Evolutionary conservation across 371 early-diverging fungal species (phyloP), one percentile per base, ranked within the genome.

Genomic region (Syncephalastrum contaminatum): DNA sequence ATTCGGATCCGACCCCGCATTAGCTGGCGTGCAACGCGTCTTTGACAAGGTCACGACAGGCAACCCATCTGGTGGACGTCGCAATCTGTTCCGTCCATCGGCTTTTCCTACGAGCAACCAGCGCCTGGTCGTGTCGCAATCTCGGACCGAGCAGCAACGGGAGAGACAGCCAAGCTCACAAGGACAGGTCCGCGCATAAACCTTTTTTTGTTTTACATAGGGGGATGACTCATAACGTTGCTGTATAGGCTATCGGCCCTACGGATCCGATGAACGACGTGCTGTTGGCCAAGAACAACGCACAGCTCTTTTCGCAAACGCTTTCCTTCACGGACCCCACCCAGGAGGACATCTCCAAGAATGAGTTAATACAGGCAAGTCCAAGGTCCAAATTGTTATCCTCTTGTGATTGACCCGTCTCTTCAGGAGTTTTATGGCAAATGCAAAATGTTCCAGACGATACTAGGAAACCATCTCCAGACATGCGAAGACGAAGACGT

Each of bases 271-370:
- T 59, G 48, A 53, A 56, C 39, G 67, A 66, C 43, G 73, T 75
- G 43, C 67, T 75, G 54, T 43, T 78, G 25, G 71, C 73, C 39
- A 73, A 69, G 56, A 78, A 75, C 49, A 78, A 71, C 54, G 79
- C 75, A 14, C 73, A 73, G 43, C 43, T 78, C 16, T 62, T 78
- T 30, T 75, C 72, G 6, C 75, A 78, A 42, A 78, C 75, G 0
- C 54, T 78, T n/a, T 70, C 79, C 4, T 78, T 78, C 46, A 78
- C 79, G 8, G 79, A 78, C 48, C 79, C 79, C 19, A 75, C 73
- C 16, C 57, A 66, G 36, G 75, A 78, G 56, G 79, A 78, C 51
- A 78, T 78, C 21, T 62, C 73, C 6, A 65, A 69, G 42, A 75
- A 78, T 44, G 69, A 61, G 12, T 51, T 78, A 36, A 71, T 78